Percentiles rank a stretch among this genome's conserved stretches.
Conservation (phyloP, 352 stramenopile species). For the Blastocystis sp. region DNA sequence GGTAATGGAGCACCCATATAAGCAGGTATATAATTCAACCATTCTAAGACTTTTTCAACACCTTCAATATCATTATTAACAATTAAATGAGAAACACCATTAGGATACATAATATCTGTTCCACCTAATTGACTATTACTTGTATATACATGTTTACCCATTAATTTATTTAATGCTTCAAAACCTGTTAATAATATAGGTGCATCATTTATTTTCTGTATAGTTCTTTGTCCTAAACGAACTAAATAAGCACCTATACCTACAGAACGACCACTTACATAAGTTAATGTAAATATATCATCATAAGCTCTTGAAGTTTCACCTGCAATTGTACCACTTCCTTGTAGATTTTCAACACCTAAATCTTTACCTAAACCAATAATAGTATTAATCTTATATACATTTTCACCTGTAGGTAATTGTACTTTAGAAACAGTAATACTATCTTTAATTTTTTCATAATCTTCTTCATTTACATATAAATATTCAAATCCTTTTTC, state of each 20-base stretch:
- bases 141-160: constrained; percentile 96
- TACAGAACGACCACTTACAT: constrained; percentile 91
- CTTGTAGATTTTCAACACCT: constrained; percentile 96
- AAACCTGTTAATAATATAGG: constrained; percentile 99
- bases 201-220: constrained; percentile 84
- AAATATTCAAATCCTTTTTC: constrained; percentile 94
- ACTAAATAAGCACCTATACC: constrained; percentile 98
- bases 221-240: constrained; percentile 87
- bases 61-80: constrained; percentile 83
- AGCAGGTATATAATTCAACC: constrained; percentile 90
- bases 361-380: constrained; percentile 87
- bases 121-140: constrained; percentile 98
- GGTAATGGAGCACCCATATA: constrained; percentile 53
- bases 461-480: constrained; percentile 79
- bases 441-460: constrained; percentile 61
- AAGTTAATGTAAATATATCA: constrained; percentile 95
- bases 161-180: constrained; percentile 99
- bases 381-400: constrained; percentile 83
- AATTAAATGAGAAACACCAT: constrained; percentile 91
- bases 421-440: constrained; percentile 52
- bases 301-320: constrained; percentile 92
- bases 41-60: constrained; percentile 79
- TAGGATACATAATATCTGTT: constrained; percentile 90
- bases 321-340: constrained; percentile 89
- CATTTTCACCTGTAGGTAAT: constrained; percentile 54